Conservation (phyloP, 352 stramenopile species). For the Globisporangium polare region DNA sequence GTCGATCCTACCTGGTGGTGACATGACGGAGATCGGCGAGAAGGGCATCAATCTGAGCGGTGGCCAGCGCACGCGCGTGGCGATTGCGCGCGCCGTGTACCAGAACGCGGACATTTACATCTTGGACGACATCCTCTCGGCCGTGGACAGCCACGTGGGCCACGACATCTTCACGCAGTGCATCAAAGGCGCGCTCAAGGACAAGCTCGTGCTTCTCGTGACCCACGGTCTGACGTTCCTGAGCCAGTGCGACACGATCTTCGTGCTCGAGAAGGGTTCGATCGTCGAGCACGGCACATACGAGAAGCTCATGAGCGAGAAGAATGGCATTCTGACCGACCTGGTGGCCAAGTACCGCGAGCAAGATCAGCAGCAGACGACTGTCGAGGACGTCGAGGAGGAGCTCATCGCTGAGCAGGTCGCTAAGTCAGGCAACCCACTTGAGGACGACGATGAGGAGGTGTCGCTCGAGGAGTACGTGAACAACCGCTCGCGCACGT, state of each 20-base stretch:
- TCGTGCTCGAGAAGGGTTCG: slow-evolving; percentile 60
- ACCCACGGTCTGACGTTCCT: slow-evolving; percentile 87
- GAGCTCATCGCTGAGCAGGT: slow-evolving; percentile 17
- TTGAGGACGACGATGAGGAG: slow-evolving; percentile 24
- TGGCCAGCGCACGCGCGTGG: slow-evolving; percentile 93
- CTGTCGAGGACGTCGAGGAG: slow-evolving; percentile 34
- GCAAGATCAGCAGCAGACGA: slow-evolving; percentile 37
- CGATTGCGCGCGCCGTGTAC: slow-evolving; percentile 94
- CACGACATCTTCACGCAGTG: slow-evolving; percentile 94
- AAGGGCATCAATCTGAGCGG: slow-evolving; percentile 97
- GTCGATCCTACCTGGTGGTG: slow-evolving; percentile 86
- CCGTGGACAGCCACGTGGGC: slow-evolving; percentile 96
- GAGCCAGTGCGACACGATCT: slow-evolving; percentile 50
- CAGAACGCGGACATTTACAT: slow-evolving; percentile 93
- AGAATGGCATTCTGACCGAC: slow-evolving; percentile 62
- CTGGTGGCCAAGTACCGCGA: slow-evolving; percentile 60
- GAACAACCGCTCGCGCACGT: slow-evolving; percentile 47
- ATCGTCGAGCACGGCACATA: slow-evolving; percentile 82
- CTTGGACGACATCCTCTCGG: slow-evolving; percentile 95
- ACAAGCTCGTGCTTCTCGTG: slow-evolving; percentile 93
- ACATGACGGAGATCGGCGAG: slow-evolving; percentile 97
- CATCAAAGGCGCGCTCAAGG: slow-evolving; percentile 80
- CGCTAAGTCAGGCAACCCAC: background rate
- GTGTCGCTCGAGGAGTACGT: slow-evolving; percentile 30
- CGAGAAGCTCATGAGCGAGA: slow-evolving; percentile 55